These are phyloP conservation scores for Gyrodon lividus DNA, from an alignment of 768 basidiomycete genomes.

Conservation along the genomic window DNA sequence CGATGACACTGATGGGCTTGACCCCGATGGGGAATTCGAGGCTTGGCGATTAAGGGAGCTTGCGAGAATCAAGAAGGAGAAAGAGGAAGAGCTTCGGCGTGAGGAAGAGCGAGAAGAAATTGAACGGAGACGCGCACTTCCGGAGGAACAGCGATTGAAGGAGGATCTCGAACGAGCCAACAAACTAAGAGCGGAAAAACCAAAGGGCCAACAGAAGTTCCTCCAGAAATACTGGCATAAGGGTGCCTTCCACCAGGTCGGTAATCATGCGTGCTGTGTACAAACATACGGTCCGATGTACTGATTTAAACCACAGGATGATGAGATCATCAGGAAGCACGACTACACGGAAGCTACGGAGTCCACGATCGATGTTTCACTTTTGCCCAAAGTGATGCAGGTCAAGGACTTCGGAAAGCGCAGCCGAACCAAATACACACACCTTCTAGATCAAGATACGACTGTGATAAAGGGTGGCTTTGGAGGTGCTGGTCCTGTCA, in stretches of 20 bases:
- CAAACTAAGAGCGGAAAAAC: constrained; percentile 80
- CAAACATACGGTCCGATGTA: constrained; percentile 4
- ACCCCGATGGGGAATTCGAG: constrained; percentile 89
- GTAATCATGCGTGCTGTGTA: constrained; percentile 16
- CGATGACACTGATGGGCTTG: constrained; percentile 93
- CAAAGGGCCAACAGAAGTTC: constrained; percentile 89
- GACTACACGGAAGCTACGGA: constrained; percentile 91
- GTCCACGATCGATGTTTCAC: constrained; percentile 82
- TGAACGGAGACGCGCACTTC: constrained; percentile 86
- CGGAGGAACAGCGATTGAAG: constrained; percentile 87
- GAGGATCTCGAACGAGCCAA: constrained; percentile 90
- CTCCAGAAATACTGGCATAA: constrained; percentile 99
- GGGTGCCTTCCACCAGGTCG: constrained; percentile 95
- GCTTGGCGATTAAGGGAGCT: constrained; percentile 95
- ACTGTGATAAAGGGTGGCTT: constrained; percentile 62
- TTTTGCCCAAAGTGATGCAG: constrained; percentile 96
- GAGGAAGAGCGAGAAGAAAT: constrained; percentile 90
- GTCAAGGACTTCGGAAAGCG: constrained; percentile 93
- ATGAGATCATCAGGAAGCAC: constrained; percentile 76
- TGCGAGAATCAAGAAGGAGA: constrained; percentile 89
- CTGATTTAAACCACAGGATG: constrained; percentile 56
- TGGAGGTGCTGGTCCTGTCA: constrained; percentile 55
- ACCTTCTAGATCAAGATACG: constrained; percentile 93
- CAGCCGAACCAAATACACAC: constrained; percentile 93
- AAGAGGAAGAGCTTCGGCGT: constrained; percentile 77